Evolutionary conservation across 2,329 filamentous ascomycete species (phyloP), one percentile per base, ranked within the genome.

Genomic region (Ophiostoma ulmi): DNA sequence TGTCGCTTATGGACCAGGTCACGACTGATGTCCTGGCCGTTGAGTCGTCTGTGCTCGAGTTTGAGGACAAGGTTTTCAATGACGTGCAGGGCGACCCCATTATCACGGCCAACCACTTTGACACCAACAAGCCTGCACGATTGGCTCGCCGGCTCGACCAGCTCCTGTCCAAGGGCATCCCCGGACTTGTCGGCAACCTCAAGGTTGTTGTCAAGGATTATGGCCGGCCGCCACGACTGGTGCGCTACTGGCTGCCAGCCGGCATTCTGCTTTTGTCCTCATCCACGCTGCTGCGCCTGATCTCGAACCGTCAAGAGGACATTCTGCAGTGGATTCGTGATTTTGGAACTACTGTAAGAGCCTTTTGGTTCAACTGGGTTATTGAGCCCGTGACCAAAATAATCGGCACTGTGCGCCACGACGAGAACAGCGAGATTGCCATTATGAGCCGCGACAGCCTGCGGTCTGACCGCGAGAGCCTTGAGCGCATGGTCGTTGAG

Each of bases 301-400:
- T 96, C 39, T 84, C 91, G 72, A 92, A 90, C 77, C 86, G 89
- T 69, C 88, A 88, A 75, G 90, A 90, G 26, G 91, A 94, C 74
- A 90, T 99, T 26, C 74, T 92, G 36, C 84, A 88, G 66, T 97
- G 94, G 93, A 83, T 97, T 64, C 83, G 86, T 48, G 91, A 95
- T 74, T 81, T 97, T 36, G 94, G 93, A 8, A 82, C 83, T 1
- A 99, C 95, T 0, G 82, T 89, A 0, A 86, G 91, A 70, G 94
- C 97, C 79, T 99, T 99, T 78, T 97, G 94, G 91, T 84, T 89
- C 72, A 99, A 99, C 78, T 99, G 95, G 95, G 91, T 99, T 3
- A 83, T 99, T 13, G 91, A 97, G 74, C 95, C 95, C 0, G 84
- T 88, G 0, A 88, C 88, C 75, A 94, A 93, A 78, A 85, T 99